Percentiles rank a stretch among this genome's conserved stretches.
Evolutionary conservation across 306 rosid genomes (phyloP).

Genomic region (Castanopsis chinensis): DNA sequence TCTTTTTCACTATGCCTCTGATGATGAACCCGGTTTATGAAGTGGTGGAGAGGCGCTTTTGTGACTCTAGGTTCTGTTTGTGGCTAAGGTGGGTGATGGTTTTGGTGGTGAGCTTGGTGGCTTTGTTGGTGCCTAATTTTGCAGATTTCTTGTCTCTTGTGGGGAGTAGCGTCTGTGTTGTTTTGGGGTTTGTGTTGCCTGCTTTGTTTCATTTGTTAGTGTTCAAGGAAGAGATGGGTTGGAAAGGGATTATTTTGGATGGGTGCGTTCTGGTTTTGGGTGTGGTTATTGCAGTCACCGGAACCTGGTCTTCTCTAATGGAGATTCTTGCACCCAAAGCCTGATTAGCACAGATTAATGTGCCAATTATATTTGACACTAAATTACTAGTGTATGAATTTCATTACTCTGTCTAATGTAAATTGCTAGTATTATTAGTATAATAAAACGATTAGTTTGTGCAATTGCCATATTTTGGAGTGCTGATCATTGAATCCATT

Average conservation of each 20-base stretch:
- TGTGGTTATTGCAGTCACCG: constrained; percentile 40
- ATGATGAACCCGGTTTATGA: constrained; percentile 89
- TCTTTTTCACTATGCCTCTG: constrained; percentile 64
- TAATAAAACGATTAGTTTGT: not conserved
- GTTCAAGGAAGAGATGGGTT: constrained; percentile 63
- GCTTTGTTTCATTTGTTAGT: constrained; percentile 61
- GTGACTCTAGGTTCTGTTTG: constrained; percentile 46
- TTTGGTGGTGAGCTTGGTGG: constrained; percentile 53
- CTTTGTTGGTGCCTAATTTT: constrained; percentile 72
- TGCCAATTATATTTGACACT: constrained; percentile 10
- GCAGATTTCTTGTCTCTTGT: constrained; percentile 73
- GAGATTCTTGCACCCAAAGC: constrained; percentile 56
- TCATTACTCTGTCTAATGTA: not conserved
- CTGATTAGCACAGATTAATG: constrained; percentile 7
- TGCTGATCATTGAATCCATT: not conserved
- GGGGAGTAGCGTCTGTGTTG: constrained; percentile 68
- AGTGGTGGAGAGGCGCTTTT: constrained; percentile 62
- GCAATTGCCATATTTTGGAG: not conserved
- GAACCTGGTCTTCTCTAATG: constrained; percentile 48
- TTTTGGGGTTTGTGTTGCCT: constrained; percentile 65
- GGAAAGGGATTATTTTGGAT: constrained; percentile 46
- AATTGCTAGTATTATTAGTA: not conserved
- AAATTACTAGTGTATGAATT: not conserved
- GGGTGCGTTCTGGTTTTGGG: constrained; percentile 51
- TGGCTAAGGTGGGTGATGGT: constrained; percentile 75